Evolutionary conservation across 1,139 yeast genomes (phyloP).

Genomic region (Candida sojae): DNA sequence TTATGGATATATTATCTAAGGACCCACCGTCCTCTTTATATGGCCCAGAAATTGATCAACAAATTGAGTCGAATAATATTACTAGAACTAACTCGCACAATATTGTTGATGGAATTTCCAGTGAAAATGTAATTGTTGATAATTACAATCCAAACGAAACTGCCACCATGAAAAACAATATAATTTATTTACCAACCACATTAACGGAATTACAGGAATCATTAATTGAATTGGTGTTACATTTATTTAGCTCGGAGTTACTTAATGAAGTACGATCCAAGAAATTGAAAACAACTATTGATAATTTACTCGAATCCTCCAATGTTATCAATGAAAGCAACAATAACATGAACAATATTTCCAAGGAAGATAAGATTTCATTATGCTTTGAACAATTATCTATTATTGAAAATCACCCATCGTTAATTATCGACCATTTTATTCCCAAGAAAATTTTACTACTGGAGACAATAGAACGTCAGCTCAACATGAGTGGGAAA

Average conservation of each 20-base stretch:
- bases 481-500: constrained; percentile 59
- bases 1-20: constrained; percentile 37
- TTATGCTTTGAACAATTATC: constrained; percentile 53
- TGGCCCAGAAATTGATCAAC: constrained; percentile 3
- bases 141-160: neutral
- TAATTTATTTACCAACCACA: constrained; percentile 56
- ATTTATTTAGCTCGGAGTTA: constrained; percentile 52
- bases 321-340: constrained; percentile 18
- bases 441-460: constrained; percentile 67
- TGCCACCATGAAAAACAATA: constrained; percentile 19
- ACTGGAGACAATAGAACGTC: constrained; percentile 61
- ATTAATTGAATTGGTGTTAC: constrained; percentile 52
- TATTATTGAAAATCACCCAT: constrained; percentile 62
- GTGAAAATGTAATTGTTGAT: neutral
- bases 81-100: neutral
- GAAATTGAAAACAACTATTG: constrained; percentile 35
- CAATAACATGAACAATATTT: constrained; percentile 5
- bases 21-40: constrained; percentile 20
- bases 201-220: constrained; percentile 59
- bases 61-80: neutral
- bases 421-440: constrained; percentile 70
- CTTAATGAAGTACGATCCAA: constrained; percentile 26
- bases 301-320: constrained; percentile 28
- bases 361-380: constrained; percentile 14
- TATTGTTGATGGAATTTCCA: neutral